These are phyloP conservation scores for Nymphaea thermarum DNA, from an alignment of 164 flowering plant genomes.

Conservation along the genomic window DNA sequence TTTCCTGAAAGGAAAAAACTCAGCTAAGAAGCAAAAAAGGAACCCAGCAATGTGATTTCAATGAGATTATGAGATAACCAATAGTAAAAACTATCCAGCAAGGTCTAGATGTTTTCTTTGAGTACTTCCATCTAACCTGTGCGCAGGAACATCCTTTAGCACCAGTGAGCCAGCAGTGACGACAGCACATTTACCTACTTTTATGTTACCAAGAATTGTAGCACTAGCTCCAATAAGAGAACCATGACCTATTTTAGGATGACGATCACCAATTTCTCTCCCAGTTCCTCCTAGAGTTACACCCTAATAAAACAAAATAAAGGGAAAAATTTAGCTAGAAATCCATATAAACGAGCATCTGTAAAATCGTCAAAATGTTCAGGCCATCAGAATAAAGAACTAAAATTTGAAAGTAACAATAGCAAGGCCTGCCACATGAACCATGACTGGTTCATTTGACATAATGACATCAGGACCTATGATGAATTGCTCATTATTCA, in stretches of 20 bases:
- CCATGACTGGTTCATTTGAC: too few relatives aligned
- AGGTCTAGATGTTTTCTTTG: too few relatives aligned
- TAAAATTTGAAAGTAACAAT: background rate
- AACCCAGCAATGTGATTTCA: too few relatives aligned
- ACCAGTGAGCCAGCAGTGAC: constrained; percentile 85
- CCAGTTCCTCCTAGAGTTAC: constrained; percentile 82
- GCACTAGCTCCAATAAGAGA: constrained; percentile 63
- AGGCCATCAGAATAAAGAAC: too few relatives aligned
- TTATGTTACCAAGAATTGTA: constrained; percentile 71
- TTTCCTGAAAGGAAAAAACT: too few relatives aligned
- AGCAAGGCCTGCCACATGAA: background rate
- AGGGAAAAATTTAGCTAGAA: background rate
- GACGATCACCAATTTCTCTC: constrained; percentile 67
- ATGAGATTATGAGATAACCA: too few relatives aligned
- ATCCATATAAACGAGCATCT: background rate
- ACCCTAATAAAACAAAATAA: constrained; percentile 24
- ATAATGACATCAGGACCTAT: background rate
- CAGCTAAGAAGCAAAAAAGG: too few relatives aligned
- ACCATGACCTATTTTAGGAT: constrained; percentile 70
- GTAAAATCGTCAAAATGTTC: background rate
- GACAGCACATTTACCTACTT: constrained; percentile 80
- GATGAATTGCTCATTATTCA: too few relatives aligned
- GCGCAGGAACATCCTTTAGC: constrained; percentile 57
- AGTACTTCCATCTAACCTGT: constrained; percentile 28
- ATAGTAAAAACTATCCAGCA: too few relatives aligned